These are phyloP conservation scores for Mycena filopes DNA, from an alignment of 768 basidiomycete genomes.

Conservation along the genomic window DNA sequence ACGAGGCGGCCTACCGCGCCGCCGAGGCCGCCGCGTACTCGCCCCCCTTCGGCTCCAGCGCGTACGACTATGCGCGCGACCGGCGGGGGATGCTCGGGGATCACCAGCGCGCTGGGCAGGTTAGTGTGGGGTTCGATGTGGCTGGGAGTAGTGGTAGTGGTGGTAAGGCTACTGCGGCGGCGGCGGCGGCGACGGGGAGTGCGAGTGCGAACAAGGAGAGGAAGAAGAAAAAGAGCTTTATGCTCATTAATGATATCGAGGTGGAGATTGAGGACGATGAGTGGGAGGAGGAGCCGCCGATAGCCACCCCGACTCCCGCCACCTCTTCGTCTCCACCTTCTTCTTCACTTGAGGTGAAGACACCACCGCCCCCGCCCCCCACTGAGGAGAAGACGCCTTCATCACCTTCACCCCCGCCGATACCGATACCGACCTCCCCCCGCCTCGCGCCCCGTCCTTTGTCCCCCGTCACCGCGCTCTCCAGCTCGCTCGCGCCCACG, in stretches of 20 bases:
- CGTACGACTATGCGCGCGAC: slow-evolving; percentile 27
- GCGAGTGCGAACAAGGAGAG: too few species aligned
- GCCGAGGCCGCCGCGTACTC: slow-evolving; percentile 34
- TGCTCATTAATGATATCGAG: slow-evolving; percentile 28
- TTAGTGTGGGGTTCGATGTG: too few species aligned
- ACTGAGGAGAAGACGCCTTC: too few species aligned
- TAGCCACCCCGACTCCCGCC: neutral
- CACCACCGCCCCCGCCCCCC: neutral
- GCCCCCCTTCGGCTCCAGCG: slow-evolving; percentile 27
- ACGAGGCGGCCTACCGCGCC: slow-evolving; percentile 30
- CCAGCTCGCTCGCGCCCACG: neutral
- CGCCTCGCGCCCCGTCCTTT: slow-evolving; percentile 18
- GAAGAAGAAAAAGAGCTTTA: slow-evolving; percentile 29
- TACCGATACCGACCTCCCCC: slow-evolving; percentile 4
- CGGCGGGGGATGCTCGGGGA: slow-evolving; percentile 4
- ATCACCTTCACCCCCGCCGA: too few species aligned
- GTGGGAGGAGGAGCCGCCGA: neutral
- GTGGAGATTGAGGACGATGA: slow-evolving; percentile 31
- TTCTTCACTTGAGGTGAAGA: neutral
- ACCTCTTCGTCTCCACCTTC: neutral
- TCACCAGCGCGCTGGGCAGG: neutral
- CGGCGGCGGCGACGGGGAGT: too few species aligned
- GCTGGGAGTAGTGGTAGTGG: too few species aligned
- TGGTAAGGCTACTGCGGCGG: too few species aligned
- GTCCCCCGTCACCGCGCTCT: neutral